These are phyloP conservation scores for Puya raimondii DNA, from an alignment of 176 grass and related monocot genomes.

Conservation along the genomic window DNA sequence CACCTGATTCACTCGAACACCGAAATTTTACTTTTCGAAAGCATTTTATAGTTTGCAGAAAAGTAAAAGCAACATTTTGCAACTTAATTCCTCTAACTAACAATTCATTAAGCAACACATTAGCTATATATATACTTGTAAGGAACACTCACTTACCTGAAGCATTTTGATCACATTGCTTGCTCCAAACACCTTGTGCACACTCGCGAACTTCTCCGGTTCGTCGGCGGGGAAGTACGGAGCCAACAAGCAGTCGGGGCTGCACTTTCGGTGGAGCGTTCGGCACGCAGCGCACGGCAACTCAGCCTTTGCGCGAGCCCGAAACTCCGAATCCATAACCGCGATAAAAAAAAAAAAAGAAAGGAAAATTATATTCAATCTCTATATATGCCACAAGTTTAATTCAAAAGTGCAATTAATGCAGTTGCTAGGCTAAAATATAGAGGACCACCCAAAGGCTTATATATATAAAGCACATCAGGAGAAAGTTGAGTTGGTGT, in stretches of 20 bases:
- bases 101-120: no score
- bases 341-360: no score
- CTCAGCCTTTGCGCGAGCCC: constrained; percentile 4
- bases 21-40: background rate
- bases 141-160: constrained; percentile 14
- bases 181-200: constrained; percentile 42
- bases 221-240: constrained; percentile 32
- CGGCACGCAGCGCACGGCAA: constrained; percentile 32
- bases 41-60: background rate
- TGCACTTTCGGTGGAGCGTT: constrained; percentile 39
- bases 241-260: constrained; percentile 19
- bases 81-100: background rate
- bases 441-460: no score
- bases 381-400: background rate
- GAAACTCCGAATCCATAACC: constrained; percentile 17
- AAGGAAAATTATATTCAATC: background rate
- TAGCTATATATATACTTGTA: background rate
- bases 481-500: no score
- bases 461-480: no score
- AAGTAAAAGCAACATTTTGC: background rate
- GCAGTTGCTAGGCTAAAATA: background rate
- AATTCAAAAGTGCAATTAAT: background rate
- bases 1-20: constrained; percentile 1
- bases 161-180: constrained; percentile 43
- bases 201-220: constrained; percentile 31